Base-by-base conservation (phyloP, 2,329 filamentous ascomycete species). In the Dactylellina haptotyla region DNA sequence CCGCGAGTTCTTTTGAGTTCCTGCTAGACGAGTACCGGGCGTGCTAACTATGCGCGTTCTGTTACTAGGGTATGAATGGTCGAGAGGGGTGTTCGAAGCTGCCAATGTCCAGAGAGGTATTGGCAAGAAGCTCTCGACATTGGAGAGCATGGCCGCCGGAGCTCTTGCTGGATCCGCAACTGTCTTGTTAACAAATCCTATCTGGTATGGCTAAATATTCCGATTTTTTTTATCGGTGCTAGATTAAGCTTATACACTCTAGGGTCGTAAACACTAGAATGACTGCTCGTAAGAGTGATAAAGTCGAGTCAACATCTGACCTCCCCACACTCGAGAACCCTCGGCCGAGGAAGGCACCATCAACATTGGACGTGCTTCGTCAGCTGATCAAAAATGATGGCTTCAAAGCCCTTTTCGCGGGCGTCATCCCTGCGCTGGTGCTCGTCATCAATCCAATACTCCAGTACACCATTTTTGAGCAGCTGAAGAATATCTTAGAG, bases 391-490 rank as follows among this genome's bases (percentile, higher is more conserved):
- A 86, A 75, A 89, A 96, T 58, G 95, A 99, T 80, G 95, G 95
- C 0, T 89, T 90, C 20, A 84, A 86, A 79, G 91, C 93, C 8
- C 87, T 99, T 32, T 99, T 99, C 81, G 86, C 93, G 3, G 95
- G 95, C 75, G 94, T 99, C 58, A 86, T 97, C 70, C 95, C 95
- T 8, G 95, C 95, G 0, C 84, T 99, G 77, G 89, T 99, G 77
- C 85, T 99, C 76, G 95, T 99, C 79, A 93, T 97, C 83, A 99
- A 99, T 84, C 95, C 95, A 3, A 99, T 99, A 77, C 84, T 99
- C 76, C 95, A 99, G 84, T 99, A 99, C 83, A 99, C 95, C 14
- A 90, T 99, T 64, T 99, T 98, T 79, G 95, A 99, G 85, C 94
- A 99, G 84, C 84, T 98, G 84, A 98, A 97, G 87, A 97, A 98